Evolutionary conservation across 352 stramenopile species (phyloP).

Genomic region (Globisporangium radiosum): DNA sequence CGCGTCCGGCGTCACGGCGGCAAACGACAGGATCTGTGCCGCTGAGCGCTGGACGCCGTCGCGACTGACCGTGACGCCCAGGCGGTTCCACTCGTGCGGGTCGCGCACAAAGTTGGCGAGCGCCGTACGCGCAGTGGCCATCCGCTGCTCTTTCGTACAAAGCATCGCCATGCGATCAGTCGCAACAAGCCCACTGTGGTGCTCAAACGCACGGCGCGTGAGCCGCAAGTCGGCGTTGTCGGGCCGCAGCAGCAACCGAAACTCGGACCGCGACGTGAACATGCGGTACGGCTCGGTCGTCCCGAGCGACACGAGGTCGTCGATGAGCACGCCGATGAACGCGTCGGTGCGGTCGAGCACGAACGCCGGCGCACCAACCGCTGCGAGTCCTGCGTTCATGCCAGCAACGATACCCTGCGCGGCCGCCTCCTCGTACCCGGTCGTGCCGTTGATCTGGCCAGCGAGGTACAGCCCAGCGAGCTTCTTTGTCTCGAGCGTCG

Average conservation of each 20-base stretch:
- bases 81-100: slow-evolving; percentile 78
- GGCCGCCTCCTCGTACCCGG: slow-evolving; percentile 98
- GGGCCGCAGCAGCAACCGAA: slow-evolving; percentile 72
- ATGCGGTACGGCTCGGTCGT: slow-evolving; percentile 98
- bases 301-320: slow-evolving; percentile 96
- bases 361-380: slow-evolving; percentile 63
- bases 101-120: slow-evolving; percentile 58
- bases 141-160: slow-evolving; percentile 74
- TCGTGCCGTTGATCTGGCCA: slow-evolving; percentile 99
- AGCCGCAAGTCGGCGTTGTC: slow-evolving; percentile 98
- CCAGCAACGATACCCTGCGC: slow-evolving; percentile 97
- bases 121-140: slow-evolving; percentile 39
- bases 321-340: slow-evolving; percentile 98
- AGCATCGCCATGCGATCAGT: slow-evolving; percentile 76
- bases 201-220: slow-evolving; percentile 89
- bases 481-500: slow-evolving; percentile 94
- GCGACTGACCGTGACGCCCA: slow-evolving; percentile 68
- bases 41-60: slow-evolving; percentile 79
- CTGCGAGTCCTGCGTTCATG: slow-evolving; percentile 90
- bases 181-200: slow-evolving; percentile 69
- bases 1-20: slow-evolving; percentile 41
- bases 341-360: slow-evolving; percentile 91
- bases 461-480: slow-evolving; percentile 92
- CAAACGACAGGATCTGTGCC: slow-evolving; percentile 68
- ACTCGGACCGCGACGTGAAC: slow-evolving; percentile 97